These are phyloP conservation scores for Plasmodium yoelii DNA, from an alignment of 169 alveolate species.

Conservation along the genomic window DNA sequence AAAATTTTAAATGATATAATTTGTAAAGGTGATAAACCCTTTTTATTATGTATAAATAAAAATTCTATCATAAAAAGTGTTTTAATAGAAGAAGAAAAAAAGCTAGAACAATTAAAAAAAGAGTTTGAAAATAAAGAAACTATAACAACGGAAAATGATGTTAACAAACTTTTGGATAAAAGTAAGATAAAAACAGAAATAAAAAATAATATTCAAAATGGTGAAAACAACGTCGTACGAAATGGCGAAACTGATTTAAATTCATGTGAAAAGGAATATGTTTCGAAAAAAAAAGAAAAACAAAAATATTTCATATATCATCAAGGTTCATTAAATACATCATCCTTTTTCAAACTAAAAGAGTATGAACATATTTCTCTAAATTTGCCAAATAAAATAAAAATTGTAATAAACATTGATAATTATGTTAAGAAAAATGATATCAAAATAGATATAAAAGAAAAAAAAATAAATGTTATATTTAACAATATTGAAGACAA, in stretches of 20 bases:
- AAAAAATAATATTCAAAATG: neutral
- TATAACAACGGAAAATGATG: constrained; percentile 12
- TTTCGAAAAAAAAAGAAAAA: neutral
- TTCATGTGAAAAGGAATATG: neutral
- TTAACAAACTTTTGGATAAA: constrained; percentile 1
- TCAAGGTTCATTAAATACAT: constrained; percentile 53
- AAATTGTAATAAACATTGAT: constrained; percentile 36
- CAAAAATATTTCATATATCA: constrained; percentile 35
- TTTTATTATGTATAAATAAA: constrained; percentile 54
- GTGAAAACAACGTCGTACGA: neutral
- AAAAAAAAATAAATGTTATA: constrained; percentile 24
- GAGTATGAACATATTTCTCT: constrained; percentile 36
- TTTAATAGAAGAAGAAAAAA: constrained; percentile 43
- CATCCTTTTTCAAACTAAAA: constrained; percentile 38
- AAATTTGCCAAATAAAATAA: constrained; percentile 54
- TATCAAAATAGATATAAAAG: constrained; percentile 11
- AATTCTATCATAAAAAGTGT: constrained; percentile 7
- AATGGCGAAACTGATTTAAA: neutral
- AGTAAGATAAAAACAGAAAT: constrained; percentile 57
- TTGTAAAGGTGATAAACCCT: constrained; percentile 73
- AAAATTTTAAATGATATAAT: constrained; percentile 43
- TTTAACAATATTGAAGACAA: constrained; percentile 40
- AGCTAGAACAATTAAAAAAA: constrained; percentile 33
- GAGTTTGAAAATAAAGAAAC: constrained; percentile 19
- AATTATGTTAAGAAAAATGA: constrained; percentile 22